These are phyloP conservation scores for Trichoderma atrobrunneum DNA, from an alignment of 2,329 filamentous ascomycete genomes.

Conservation along the genomic window DNA sequence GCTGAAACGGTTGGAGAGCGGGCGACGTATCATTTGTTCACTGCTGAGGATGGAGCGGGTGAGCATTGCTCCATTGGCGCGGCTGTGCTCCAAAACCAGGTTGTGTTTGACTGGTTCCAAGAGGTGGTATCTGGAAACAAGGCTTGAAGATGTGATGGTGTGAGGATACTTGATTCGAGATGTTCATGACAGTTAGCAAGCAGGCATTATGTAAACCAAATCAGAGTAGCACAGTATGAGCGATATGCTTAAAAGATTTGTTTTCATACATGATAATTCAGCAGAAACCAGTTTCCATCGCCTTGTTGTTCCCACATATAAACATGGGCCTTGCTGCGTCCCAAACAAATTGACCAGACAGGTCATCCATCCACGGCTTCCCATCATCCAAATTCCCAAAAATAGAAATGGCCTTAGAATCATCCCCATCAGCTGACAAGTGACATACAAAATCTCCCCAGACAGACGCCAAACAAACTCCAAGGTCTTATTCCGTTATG, in stretches of 20 bases:
- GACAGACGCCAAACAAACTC: slow-evolving; percentile 12
- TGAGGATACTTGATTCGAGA: neutral
- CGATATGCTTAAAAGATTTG: neutral
- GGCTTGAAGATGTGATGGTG: neutral
- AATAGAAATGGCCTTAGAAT: neutral
- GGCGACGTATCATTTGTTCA: slow-evolving; percentile 20
- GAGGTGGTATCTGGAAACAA: slow-evolving; percentile 1
- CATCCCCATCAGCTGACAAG: neutral
- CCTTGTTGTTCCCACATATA: neutral
- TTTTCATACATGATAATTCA: neutral
- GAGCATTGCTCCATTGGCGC: slow-evolving; percentile 24
- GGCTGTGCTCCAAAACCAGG: slow-evolving; percentile 21
- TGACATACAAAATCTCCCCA: neutral
- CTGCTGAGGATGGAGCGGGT: slow-evolving; percentile 16
- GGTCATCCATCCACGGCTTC: neutral
- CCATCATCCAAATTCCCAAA: neutral
- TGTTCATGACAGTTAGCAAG: neutral
- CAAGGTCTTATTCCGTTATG: neutral
- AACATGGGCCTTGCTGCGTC: neutral
- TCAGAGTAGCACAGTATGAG: neutral
- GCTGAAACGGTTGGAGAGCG: slow-evolving; percentile 18
- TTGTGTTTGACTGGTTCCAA: slow-evolving; percentile 25
- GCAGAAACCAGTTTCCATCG: neutral
- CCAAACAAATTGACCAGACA: neutral
- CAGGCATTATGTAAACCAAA: neutral